Conservation (phyloP, 306 rosid genomes). For the Rosa lucieae region DNA sequence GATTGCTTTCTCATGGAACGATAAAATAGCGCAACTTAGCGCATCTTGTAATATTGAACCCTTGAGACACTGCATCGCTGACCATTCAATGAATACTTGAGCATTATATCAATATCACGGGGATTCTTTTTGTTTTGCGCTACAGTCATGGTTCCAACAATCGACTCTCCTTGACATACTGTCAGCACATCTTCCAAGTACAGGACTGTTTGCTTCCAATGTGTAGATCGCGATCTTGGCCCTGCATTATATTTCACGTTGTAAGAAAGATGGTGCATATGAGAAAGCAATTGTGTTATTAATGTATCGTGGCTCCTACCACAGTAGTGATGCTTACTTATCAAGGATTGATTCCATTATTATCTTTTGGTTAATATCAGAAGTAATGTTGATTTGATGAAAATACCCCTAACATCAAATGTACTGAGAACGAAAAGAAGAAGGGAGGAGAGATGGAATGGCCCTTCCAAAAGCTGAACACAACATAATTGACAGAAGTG, state of each 20-base stretch:
- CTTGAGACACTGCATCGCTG: constrained; percentile 56
- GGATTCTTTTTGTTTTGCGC: constrained; percentile 85
- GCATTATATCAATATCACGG: constrained; percentile 81
- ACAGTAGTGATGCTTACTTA: neutral
- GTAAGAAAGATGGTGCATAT: constrained; percentile 1
- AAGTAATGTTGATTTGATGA: neutral
- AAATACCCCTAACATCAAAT: neutral
- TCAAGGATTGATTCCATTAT: neutral
- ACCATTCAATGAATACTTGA: constrained; percentile 78
- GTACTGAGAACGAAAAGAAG: neutral
- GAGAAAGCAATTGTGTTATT: neutral
- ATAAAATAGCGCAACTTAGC: constrained; percentile 30
- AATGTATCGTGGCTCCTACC: neutral
- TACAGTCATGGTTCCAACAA: constrained; percentile 74
- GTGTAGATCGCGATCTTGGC: constrained; percentile 81
- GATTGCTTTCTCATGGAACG: neutral
- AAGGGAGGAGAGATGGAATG: neutral
- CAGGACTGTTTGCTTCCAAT: constrained; percentile 97
- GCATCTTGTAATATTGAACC: constrained; percentile 86
- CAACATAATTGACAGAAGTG: neutral
- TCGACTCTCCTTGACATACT: constrained; percentile 80
- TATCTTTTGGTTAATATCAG: neutral
- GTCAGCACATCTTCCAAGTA: constrained; percentile 91
- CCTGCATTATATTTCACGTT: constrained; percentile 48
- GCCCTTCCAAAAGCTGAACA: neutral